Percentiles rank a stretch among this genome's conserved stretches.
phyloP scores from a whole-genome alignment of 2,329 filamentous ascomycete genomes.

The Aspergillus ruber region DNA sequence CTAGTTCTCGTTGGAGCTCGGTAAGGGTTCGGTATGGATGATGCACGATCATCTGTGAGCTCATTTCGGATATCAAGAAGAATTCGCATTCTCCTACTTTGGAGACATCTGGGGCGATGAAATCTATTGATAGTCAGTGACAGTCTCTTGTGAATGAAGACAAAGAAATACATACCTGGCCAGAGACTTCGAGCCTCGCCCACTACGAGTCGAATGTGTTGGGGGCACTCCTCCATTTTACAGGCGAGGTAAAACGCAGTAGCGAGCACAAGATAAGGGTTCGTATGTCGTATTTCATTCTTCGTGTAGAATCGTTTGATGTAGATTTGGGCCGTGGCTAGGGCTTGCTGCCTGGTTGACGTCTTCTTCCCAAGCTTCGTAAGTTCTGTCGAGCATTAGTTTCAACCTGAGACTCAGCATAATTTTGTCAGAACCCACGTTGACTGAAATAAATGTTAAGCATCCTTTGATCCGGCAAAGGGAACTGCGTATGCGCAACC shows the following conservation, averaged over 20 bases:
- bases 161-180: constrained; percentile 50
- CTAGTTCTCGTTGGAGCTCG: constrained; percentile 62
- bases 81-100: constrained; percentile 93
- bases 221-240: constrained; percentile 96
- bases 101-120: constrained; percentile 67
- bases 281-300: constrained; percentile 85
- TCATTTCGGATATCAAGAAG: constrained; percentile 83
- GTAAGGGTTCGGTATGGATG: constrained; percentile 81
- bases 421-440: constrained; percentile 51
- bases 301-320: constrained; percentile 88
- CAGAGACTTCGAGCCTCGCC: constrained; percentile 79
- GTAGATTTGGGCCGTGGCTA: constrained; percentile 92
- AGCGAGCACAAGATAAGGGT: constrained; percentile 86
- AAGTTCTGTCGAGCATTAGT: constrained; percentile 53
- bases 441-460: constrained; percentile 89
- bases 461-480: constrained; percentile 73
- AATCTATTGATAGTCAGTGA: constrained; percentile 44
- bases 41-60: constrained; percentile 80
- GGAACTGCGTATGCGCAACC: constrained; percentile 67
- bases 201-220: constrained; percentile 88
- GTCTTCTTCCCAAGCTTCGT: constrained; percentile 77
- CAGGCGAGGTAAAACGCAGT: constrained; percentile 92
- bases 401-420: background rate
- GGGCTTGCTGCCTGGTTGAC: constrained; percentile 77
- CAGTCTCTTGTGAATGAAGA: background rate